Base-by-base conservation (phyloP, 495 filamentous ascomycete species). In the Chaetomium fimeti region DNA sequence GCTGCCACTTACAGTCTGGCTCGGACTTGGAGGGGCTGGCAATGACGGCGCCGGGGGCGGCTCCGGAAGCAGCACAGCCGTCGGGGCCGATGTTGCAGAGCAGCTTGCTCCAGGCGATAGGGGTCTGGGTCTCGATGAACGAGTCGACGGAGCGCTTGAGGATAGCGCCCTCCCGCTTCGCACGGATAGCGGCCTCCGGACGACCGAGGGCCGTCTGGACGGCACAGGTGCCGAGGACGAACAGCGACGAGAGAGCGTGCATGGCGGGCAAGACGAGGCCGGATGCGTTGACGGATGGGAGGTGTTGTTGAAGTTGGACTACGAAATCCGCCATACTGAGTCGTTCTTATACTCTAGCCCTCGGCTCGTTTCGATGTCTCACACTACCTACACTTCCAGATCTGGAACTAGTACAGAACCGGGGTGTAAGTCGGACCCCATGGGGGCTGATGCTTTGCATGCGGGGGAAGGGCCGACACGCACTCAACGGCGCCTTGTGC, bases 81-180 rank as follows among this genome's bases (percentile, higher is more conserved):
- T 54, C 65, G 2, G 82, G 67, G 3, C 87, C 87, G 61, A 89
- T 88, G 57, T 89, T 89, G 70, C 80, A 75, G 60, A 86, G 76
- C 8, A 89, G 76, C 22, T 80, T 78, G 11, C 75, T 61, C 47
- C 82, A 69, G 0, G 87, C 81, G 59, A 83, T 75, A 15, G 84
- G 76, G 9, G 75, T 80, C 67, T 90, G 81, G 9, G 70, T 76
- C 38, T 78, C 61, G 66, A 91, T 82, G 76, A 84, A 90, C 15
- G 72, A 73, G 61, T 83, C 79, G 29, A 85, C 81, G 25, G 75
- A 69, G 40, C 82, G 75, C 71, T 77, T 81, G 54, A 76, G 57
- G 52, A 83, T 64, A 13, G 67, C 69, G 43, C 74, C 71, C 24
- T 82, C 76, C 28, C 79, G 76, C 60, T 71, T 70, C 43, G 66